phyloP scores from a whole-genome alignment of 176 grass and related monocot species.

The maize (Zea mays) region DNA sequence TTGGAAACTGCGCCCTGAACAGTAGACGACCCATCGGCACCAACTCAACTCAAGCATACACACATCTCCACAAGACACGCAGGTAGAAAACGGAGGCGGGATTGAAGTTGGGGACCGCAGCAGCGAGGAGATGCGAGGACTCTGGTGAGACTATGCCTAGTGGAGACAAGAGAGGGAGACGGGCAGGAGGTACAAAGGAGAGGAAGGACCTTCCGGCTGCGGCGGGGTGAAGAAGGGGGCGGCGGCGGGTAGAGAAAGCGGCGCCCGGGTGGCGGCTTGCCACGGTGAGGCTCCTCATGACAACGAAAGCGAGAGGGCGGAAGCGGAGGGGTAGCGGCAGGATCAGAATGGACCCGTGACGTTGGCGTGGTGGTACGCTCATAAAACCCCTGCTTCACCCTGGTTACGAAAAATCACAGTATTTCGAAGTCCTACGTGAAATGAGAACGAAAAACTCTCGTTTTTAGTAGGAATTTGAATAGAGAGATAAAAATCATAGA shows the following conservation, averaged over 20 bases:
- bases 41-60: not conserved
- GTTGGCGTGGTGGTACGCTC: not conserved
- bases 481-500: no score
- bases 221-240: not conserved
- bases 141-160: not conserved
- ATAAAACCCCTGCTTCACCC: slow-evolving; percentile 36
- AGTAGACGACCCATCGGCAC: not conserved
- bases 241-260: slow-evolving; percentile 9
- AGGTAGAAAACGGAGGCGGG: not conserved
- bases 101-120: not conserved
- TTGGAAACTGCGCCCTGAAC: not conserved
- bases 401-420: not conserved
- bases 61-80: not conserved
- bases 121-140: not conserved
- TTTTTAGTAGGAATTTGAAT: no score
- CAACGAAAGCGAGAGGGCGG: not conserved
- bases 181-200: not conserved
- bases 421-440: no score
- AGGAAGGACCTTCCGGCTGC: slow-evolving; percentile 7
- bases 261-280: slow-evolving; percentile 15
- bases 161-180: not conserved
- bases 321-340: not conserved
- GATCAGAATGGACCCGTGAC: not conserved
- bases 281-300: slow-evolving; percentile 35
- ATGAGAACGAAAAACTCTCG: no score